phyloP scores from a whole-genome alignment of 2,329 filamentous ascomycete species.

The Colletotrichum lindemuthianum region DNA sequence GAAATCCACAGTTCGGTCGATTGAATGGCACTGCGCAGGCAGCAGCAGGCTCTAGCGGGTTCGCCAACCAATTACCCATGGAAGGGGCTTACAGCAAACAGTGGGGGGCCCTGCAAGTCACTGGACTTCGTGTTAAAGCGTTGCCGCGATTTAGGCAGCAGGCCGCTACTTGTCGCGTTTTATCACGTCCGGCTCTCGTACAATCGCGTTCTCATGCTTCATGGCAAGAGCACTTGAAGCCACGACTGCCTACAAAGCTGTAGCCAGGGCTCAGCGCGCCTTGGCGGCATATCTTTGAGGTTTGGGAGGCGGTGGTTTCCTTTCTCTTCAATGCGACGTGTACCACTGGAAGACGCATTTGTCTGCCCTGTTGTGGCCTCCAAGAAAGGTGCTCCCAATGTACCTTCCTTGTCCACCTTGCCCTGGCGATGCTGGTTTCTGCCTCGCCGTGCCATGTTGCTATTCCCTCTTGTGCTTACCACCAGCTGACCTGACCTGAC shows the following conservation, averaged over 20 bases:
- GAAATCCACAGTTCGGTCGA: constrained; percentile 9
- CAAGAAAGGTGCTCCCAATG: not conserved
- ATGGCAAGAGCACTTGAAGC: constrained; percentile 5
- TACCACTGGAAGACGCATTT: not conserved
- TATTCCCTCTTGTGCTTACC: constrained; percentile 1
- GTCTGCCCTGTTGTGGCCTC: not conserved
- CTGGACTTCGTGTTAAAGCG: constrained; percentile 32
- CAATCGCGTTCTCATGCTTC: constrained; percentile 26
- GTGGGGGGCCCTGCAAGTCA: constrained; percentile 24
- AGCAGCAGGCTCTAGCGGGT: constrained; percentile 26
- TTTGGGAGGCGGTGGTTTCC: not conserved
- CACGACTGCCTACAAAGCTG: constrained; percentile 10
- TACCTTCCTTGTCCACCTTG: not conserved
- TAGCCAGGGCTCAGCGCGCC: not conserved
- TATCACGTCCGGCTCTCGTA: not conserved
- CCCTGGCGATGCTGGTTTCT: not conserved
- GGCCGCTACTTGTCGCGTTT: constrained; percentile 24
- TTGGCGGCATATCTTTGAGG: constrained; percentile 1
- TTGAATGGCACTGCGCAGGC: constrained; percentile 21
- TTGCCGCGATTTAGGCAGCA: constrained; percentile 33
- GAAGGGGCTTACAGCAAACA: not conserved
- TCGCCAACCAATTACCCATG: not conserved
- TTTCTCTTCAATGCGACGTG: not conserved
- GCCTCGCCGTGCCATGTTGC: not conserved
- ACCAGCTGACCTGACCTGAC: constrained; percentile 5